Conservation (phyloP, 164 flowering plant species). For the Sedum album region DNA sequence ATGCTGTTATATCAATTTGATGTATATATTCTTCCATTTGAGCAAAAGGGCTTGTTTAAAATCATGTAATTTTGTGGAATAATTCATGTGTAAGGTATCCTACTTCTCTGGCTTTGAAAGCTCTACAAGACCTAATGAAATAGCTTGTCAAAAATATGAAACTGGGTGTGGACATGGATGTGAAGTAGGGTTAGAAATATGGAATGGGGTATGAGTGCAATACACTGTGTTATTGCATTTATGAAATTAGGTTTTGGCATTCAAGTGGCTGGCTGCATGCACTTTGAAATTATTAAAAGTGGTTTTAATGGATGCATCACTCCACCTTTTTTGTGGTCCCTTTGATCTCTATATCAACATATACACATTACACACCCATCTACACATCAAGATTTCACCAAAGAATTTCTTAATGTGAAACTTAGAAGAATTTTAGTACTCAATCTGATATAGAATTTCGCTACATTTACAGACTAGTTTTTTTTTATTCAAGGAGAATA, state of each 20-base stretch:
- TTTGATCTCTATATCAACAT: not conserved
- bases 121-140: not conserved
- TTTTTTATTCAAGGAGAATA: too few species aligned
- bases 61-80: not conserved
- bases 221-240: slow-evolving; percentile 1
- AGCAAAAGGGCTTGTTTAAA: not conserved
- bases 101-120: not conserved
- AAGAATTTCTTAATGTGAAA: not conserved
- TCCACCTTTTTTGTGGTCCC: slow-evolving; percentile 5
- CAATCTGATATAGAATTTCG: too few species aligned
- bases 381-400: not conserved
- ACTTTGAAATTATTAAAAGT: slow-evolving; percentile 6
- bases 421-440: slow-evolving; percentile 1
- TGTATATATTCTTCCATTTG: not conserved
- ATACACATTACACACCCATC: not conserved
- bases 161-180: not conserved
- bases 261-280: slow-evolving; percentile 5
- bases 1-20: not conserved
- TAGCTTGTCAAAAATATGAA: slow-evolving; percentile 4
- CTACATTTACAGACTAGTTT: too few species aligned
- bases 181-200: not conserved
- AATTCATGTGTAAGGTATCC: not conserved
- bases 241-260: slow-evolving; percentile 7
- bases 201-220: not conserved
- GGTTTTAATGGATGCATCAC: not conserved